Percentiles rank a stretch among this genome's conserved stretches.
These are phyloP conservation scores for Trichocladium uniseriatum DNA, from an alignment of 495 filamentous ascomycete species.

Conservation along the genomic window DNA sequence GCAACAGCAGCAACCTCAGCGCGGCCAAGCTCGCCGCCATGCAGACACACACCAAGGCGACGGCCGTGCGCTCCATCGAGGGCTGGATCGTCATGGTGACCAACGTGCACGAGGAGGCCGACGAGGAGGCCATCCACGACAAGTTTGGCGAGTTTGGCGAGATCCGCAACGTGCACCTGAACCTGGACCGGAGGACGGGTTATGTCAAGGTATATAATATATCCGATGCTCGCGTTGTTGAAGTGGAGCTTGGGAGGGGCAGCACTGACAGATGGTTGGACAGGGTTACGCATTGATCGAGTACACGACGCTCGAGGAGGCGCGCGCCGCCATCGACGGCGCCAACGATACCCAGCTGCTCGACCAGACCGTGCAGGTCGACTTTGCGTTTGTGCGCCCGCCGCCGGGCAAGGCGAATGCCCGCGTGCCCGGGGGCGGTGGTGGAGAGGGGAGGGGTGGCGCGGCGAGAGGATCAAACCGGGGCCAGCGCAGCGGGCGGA, in stretches of 20 bases:
- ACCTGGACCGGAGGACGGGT: slow-evolving; percentile 87
- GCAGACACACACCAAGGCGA: slow-evolving; percentile 70
- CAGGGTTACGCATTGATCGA: slow-evolving; percentile 93
- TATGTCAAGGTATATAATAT: slow-evolving; percentile 99
- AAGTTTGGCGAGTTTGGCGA: slow-evolving; percentile 93
- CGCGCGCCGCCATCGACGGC: slow-evolving; percentile 74
- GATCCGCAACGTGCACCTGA: slow-evolving; percentile 94
- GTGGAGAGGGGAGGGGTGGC: slow-evolving; percentile 39
- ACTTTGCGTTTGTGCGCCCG: slow-evolving; percentile 95
- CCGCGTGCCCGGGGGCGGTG: slow-evolving; percentile 28
- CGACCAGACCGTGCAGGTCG: slow-evolving; percentile 83
- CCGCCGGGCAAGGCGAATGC: slow-evolving; percentile 60
- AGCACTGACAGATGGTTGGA: too few species aligned
- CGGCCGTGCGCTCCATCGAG: slow-evolving; percentile 94
- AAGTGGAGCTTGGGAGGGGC: too few species aligned
- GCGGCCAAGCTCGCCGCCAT: slow-evolving; percentile 51
- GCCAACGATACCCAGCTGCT: slow-evolving; percentile 75
- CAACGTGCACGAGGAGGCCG: slow-evolving; percentile 96
- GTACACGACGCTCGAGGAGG: slow-evolving; percentile 81
- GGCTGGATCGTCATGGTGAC: slow-evolving; percentile 97
- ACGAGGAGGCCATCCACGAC: slow-evolving; percentile 91
- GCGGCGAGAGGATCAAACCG: slow-evolving; percentile 28
- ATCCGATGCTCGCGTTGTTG: too few species aligned
- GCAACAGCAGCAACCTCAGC: slow-evolving; percentile 13
- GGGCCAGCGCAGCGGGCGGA: slow-evolving; percentile 36